Evolutionary conservation across 2,329 filamentous ascomycete genomes (phyloP).

Genomic region (Trichoderma sp.): DNA sequence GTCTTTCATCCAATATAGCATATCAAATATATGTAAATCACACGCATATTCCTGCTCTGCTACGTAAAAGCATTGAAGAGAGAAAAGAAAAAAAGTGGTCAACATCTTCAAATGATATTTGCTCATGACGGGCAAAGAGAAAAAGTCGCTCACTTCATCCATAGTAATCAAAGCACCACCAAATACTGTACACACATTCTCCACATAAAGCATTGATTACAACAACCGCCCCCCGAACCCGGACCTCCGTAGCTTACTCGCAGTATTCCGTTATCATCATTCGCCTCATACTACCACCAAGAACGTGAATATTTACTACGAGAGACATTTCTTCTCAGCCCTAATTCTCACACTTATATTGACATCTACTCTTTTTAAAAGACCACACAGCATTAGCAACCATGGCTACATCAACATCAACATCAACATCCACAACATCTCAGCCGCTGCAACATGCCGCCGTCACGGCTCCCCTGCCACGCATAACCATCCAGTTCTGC

Average conservation of each 20-base stretch:
- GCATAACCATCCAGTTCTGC: slow-evolving; percentile 86
- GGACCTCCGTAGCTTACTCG: background rate
- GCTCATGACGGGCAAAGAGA: background rate
- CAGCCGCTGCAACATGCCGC: background rate
- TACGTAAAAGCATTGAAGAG: too few species aligned
- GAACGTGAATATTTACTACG: background rate
- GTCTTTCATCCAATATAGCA: background rate
- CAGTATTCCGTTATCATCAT: background rate
- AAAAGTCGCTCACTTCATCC: background rate
- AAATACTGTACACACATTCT: background rate
- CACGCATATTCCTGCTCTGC: background rate
- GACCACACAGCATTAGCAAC: too few species aligned
- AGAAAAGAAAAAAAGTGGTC: too few species aligned
- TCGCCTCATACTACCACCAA: background rate
- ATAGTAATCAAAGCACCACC: background rate
- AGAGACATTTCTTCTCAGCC: background rate
- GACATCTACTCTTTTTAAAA: background rate
- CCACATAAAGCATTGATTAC: background rate
- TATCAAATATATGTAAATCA: background rate
- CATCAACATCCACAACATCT: background rate
- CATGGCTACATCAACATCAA: background rate
- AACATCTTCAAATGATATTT: background rate
- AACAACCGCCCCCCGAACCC: background rate
- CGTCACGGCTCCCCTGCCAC: slow-evolving; percentile 46
- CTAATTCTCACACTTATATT: rapidly evolving